phyloP scores from a whole-genome alignment of 2,329 filamentous ascomycete genomes.

The Talaromyces rugulosus region DNA sequence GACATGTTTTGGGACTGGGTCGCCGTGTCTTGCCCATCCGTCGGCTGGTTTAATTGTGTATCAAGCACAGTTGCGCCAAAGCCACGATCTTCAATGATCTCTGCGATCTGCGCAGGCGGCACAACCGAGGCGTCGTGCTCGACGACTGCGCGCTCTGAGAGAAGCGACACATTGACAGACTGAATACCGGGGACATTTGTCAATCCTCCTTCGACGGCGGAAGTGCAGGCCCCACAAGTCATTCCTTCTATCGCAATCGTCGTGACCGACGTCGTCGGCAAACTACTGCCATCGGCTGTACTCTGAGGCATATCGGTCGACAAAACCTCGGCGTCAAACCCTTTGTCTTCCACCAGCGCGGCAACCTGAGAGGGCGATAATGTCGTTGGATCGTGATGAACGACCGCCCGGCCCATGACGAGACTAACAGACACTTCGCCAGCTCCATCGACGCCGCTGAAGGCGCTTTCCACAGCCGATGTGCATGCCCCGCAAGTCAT shows the following conservation, averaged over 20 bases:
- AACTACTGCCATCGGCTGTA: conserved; percentile 23
- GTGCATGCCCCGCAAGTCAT: conserved; percentile 90
- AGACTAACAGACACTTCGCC: conserved; percentile 86
- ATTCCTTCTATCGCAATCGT: conserved; percentile 79
- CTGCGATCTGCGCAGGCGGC: conserved; percentile 50
- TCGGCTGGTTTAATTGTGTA: conserved; percentile 41
- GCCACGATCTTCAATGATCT: conserved; percentile 63
- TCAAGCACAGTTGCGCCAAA: conserved; percentile 78
- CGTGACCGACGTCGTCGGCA: conserved; percentile 54
- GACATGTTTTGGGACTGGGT: conserved; percentile 48
- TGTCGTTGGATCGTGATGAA: conserved; percentile 76
- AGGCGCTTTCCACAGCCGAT: conserved; percentile 88
- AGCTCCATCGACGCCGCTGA: conserved; percentile 75
- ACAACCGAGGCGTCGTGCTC: conserved; percentile 65
- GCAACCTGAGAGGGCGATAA: conserved; percentile 71
- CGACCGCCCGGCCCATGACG: conserved; percentile 91
- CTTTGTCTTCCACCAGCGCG: conserved; percentile 85
- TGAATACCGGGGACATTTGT: conserved; percentile 69
- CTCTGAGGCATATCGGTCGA: conserved; percentile 66
- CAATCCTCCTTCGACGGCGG: conserved; percentile 77
- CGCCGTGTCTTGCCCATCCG: conserved; percentile 25
- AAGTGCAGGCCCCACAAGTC: conserved; percentile 88
- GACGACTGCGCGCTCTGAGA: conserved; percentile 80
- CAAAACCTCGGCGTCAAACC: conserved; percentile 88
- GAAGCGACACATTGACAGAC: conserved; percentile 73